Percentiles rank a stretch among this genome's conserved stretches.
These are phyloP conservation scores for Helotiales sp. DNA, from an alignment of 2,329 filamentous ascomycete species.

Conservation along the genomic window DNA sequence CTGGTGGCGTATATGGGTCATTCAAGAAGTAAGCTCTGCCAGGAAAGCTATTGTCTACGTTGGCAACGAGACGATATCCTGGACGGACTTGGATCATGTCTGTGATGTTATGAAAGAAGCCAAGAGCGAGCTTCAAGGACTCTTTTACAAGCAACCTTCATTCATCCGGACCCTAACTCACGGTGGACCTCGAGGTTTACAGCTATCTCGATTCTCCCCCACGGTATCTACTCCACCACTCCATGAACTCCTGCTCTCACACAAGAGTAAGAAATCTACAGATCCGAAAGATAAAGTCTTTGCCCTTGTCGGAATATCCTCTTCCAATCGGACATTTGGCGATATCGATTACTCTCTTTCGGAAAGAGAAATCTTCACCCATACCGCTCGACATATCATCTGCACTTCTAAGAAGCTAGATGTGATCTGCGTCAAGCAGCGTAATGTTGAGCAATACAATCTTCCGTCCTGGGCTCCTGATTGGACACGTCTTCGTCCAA, in stretches of 20 bases:
- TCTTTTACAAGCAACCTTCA: conserved; percentile 23
- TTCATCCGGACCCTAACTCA: conserved; percentile 22
- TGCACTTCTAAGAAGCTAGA: conserved; percentile 22
- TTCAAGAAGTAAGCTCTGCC: conserved; percentile 44
- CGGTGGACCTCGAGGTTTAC: conserved; percentile 27
- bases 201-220: conserved; percentile 25
- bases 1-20: conserved; percentile 44
- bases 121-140: conserved; percentile 11
- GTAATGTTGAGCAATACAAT: conserved; percentile 8
- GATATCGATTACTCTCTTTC: conserved; percentile 26
- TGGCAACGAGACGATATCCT: conserved; percentile 37
- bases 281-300: conserved; percentile 34
- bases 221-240: conserved; percentile 19
- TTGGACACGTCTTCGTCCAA: conserved; percentile 25
- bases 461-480: conserved; percentile 31
- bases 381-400: conserved; percentile 30
- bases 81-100: conserved; percentile 36
- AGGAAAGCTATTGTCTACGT: conserved; percentile 38
- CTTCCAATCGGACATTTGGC: conserved; percentile 20
- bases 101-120: conserved; percentile 23
- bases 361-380: conserved; percentile 22
- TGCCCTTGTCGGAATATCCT: conserved; percentile 31
- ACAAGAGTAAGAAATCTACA: conserved; percentile 32
- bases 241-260: conserved; percentile 28
- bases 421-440: conserved; percentile 30